Evolutionary conservation across 805 yeast genomes (phyloP).

Genomic region (Hanseniaspora thailandica): DNA sequence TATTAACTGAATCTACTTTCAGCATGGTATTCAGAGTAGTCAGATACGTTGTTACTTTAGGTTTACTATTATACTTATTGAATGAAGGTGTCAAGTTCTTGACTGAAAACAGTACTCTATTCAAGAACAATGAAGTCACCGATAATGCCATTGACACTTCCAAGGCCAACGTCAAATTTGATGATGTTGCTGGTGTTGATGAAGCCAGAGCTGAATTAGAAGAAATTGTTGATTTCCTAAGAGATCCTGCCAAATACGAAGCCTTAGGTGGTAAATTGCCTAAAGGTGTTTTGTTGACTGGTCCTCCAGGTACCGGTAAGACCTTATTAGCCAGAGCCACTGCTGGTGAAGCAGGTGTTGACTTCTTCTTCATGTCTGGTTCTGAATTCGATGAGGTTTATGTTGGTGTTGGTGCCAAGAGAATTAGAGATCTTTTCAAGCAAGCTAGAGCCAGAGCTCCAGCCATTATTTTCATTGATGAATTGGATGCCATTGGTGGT

Average conservation of each 20-base stretch:
- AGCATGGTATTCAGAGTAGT: constrained; percentile 75
- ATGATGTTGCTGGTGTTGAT: constrained; percentile 94
- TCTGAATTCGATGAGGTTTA: constrained; percentile 96
- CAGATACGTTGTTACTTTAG: constrained; percentile 76
- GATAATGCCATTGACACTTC: constrained; percentile 76
- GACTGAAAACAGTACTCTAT: constrained; percentile 57
- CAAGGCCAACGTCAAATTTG: constrained; percentile 73
- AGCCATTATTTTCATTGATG: constrained; percentile 93
- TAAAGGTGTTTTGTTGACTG: constrained; percentile 90
- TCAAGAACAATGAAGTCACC: constrained; percentile 58
- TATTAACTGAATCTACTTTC: constrained; percentile 74
- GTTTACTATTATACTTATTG: constrained; percentile 69
- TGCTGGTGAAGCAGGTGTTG: constrained; percentile 98
- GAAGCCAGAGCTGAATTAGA: constrained; percentile 96
- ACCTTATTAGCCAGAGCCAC: constrained; percentile 93
- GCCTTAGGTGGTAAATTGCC: constrained; percentile 96
- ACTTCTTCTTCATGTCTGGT: constrained; percentile 96
- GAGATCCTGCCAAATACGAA: constrained; percentile 91
- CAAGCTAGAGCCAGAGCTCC: constrained; percentile 95
- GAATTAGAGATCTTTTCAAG: constrained; percentile 84
- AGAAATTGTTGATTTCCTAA: constrained; percentile 93
- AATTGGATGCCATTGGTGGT: constrained; percentile 97
- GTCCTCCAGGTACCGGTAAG: constrained; percentile 99
- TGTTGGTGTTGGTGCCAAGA: constrained; percentile 98
- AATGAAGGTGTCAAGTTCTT: constrained; percentile 65